phyloP scores from a whole-genome alignment of 768 basidiomycete species.

The Lanmaoa rubissima region DNA sequence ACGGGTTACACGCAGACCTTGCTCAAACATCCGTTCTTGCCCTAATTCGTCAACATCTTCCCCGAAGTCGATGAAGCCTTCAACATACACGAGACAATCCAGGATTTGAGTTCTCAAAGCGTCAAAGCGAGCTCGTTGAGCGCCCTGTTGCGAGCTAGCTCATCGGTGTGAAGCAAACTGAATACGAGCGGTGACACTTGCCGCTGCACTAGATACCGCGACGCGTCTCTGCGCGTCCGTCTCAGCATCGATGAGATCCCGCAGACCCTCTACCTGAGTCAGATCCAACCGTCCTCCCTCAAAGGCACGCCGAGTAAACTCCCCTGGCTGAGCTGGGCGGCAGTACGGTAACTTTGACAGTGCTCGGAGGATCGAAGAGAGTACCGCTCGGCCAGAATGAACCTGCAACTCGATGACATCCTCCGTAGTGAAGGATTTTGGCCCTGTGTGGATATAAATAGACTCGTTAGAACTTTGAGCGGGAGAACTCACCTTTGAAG shows the following conservation, averaged over 20 bases:
- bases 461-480: background rate
- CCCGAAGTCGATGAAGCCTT: constrained; percentile 92
- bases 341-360: constrained; percentile 60
- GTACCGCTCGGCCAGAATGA: constrained; percentile 82
- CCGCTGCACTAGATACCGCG: constrained; percentile 67
- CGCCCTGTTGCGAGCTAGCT: constrained; percentile 50
- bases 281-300: constrained; percentile 78
- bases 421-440: constrained; percentile 81
- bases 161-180: background rate
- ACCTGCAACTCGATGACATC: constrained; percentile 82
- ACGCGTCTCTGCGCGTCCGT: constrained; percentile 78
- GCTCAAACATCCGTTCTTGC: constrained; percentile 70
- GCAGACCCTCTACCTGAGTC: constrained; percentile 85
- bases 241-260: constrained; percentile 86
- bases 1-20: constrained; percentile 44
- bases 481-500: constrained; percentile 59
- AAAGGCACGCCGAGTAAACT: constrained; percentile 86
- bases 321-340: constrained; percentile 81
- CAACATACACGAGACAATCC: constrained; percentile 70
- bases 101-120: constrained; percentile 64
- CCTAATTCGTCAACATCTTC: constrained; percentile 81
- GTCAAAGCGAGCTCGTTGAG: constrained; percentile 57
- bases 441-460: constrained; percentile 43
- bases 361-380: constrained; percentile 65
- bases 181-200: constrained; percentile 36